phyloP scores from a whole-genome alignment of 2,329 filamentous ascomycete species.

The Talaromyces marneffei region DNA sequence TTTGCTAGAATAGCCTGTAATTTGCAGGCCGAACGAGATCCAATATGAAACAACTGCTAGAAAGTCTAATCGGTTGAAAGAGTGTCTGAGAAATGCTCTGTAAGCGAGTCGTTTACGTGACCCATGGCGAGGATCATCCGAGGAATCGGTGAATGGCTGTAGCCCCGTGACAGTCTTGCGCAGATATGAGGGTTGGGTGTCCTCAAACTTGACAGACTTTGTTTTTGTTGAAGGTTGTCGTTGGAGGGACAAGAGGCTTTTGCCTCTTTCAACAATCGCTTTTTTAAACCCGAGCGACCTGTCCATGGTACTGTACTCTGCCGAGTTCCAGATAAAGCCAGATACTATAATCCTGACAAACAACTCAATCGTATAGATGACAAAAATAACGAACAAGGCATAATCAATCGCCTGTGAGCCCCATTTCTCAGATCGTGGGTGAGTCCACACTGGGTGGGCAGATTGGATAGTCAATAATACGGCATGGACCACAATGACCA shows the following conservation, averaged over 20 bases:
- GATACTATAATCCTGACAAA: constrained; percentile 83
- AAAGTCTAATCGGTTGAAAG: constrained; percentile 93
- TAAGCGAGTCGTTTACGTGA: constrained; percentile 81
- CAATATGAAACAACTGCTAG: constrained; percentile 92
- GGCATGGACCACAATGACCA: constrained; percentile 83
- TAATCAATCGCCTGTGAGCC: constrained; percentile 64
- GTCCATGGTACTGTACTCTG: constrained; percentile 87
- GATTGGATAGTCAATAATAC: constrained; percentile 83
- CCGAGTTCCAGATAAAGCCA: constrained; percentile 82
- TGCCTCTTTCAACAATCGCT: constrained; percentile 69
- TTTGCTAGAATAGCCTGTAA: constrained; percentile 61
- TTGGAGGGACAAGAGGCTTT: constrained; percentile 74
- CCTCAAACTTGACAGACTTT: constrained; percentile 38
- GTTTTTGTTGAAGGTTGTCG: constrained; percentile 61
- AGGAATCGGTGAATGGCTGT: constrained; percentile 57
- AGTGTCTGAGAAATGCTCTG: constrained; percentile 86
- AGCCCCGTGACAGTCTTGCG: constrained; percentile 66
- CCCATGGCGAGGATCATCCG: constrained; percentile 65
- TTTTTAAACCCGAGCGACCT: constrained; percentile 67
- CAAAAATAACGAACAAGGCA: constrained; percentile 74
- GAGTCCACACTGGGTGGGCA: constrained; percentile 61
- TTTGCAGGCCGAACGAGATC: constrained; percentile 73
- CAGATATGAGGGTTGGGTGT: constrained; percentile 53
- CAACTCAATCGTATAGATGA: constrained; percentile 83
- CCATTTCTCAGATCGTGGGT: constrained; percentile 58